Evolutionary conservation across 495 filamentous ascomycete genomes (phyloP).

Genomic region (Penicillium longicatenatum): DNA sequence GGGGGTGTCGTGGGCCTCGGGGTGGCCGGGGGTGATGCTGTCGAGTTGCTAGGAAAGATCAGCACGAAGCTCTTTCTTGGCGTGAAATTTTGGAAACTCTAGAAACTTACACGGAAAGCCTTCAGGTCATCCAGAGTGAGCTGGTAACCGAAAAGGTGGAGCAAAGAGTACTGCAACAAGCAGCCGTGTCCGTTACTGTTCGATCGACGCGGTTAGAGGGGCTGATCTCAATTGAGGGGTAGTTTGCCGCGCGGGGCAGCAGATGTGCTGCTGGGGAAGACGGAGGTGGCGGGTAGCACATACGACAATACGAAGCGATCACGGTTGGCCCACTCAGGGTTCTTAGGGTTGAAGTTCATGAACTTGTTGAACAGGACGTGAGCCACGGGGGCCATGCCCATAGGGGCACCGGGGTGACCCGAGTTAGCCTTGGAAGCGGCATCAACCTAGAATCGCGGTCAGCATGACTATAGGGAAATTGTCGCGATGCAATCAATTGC

Average conservation of each 20-base stretch:
- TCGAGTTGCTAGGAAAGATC: slow-evolving; percentile 62
- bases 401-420: slow-evolving; percentile 97
- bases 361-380: slow-evolving; percentile 99
- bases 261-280: neutral
- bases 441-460: slow-evolving; percentile 71
- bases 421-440: slow-evolving; percentile 94
- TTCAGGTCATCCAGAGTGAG: slow-evolving; percentile 89
- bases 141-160: slow-evolving; percentile 93
- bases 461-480: slow-evolving; percentile 16
- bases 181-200: slow-evolving; percentile 94
- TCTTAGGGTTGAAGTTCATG: slow-evolving; percentile 99
- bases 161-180: slow-evolving; percentile 98
- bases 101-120: slow-evolving; percentile 87
- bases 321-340: slow-evolving; percentile 93
- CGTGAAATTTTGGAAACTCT: neutral
- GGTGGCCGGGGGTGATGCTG: slow-evolving; percentile 96
- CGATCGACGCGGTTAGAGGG: slow-evolving; percentile 12
- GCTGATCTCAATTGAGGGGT: slow-evolving; percentile 1
- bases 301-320: slow-evolving; percentile 99
- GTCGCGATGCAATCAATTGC: neutral
- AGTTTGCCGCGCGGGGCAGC: neutral
- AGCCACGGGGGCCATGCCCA: slow-evolving; percentile 97
- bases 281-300: slow-evolving; percentile 43
- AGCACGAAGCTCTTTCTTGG: slow-evolving; percentile 1
- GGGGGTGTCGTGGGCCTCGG: slow-evolving; percentile 93